A percentile compares a stretch with the other conserved stretches of the same genome.
phyloP scores from a whole-genome alignment of 345 rosid species.

The Salix brachista region DNA sequence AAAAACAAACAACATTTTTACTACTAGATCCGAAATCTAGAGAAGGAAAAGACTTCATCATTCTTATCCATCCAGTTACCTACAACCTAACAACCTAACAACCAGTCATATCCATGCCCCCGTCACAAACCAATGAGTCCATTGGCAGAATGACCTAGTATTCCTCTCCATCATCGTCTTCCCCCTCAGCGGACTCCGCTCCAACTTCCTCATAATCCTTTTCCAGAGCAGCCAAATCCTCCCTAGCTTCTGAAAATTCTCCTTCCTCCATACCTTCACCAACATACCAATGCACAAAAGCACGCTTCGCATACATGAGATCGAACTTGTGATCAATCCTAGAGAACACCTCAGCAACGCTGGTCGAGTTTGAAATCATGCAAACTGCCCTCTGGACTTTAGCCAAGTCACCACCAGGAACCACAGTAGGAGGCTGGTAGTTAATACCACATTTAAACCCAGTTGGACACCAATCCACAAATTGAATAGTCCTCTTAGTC shows the following conservation, averaged over 20 bases:
- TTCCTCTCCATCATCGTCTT: constrained; percentile 8
- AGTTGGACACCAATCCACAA: constrained; percentile 21
- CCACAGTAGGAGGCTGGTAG: constrained; percentile 16
- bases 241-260: constrained; percentile 13
- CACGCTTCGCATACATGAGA: constrained; percentile 16
- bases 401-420: constrained; percentile 17
- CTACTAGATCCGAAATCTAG: no score
- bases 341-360: constrained; percentile 18
- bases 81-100: no score
- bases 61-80: no score
- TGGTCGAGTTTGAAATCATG: constrained; percentile 16
- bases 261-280: constrained; percentile 21
- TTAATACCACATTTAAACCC: constrained; percentile 19
- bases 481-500: constrained; percentile 18
- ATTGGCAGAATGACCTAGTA: constrained; percentile 1
- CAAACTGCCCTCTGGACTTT: constrained; percentile 18
- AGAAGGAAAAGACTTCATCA: no score
- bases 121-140: constrained; percentile 2
- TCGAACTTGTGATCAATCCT: constrained; percentile 15
- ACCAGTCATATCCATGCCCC: no score
- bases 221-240: constrained; percentile 10
- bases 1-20: no score
- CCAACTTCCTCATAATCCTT: constrained; percentile 19
- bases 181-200: constrained; percentile 1
- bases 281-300: constrained; percentile 21